A percentile compares a stretch with the other conserved stretches of the same genome.
phyloP scores from a whole-genome alignment of 1,139 yeast species.

The Taiozyma sp. region DNA sequence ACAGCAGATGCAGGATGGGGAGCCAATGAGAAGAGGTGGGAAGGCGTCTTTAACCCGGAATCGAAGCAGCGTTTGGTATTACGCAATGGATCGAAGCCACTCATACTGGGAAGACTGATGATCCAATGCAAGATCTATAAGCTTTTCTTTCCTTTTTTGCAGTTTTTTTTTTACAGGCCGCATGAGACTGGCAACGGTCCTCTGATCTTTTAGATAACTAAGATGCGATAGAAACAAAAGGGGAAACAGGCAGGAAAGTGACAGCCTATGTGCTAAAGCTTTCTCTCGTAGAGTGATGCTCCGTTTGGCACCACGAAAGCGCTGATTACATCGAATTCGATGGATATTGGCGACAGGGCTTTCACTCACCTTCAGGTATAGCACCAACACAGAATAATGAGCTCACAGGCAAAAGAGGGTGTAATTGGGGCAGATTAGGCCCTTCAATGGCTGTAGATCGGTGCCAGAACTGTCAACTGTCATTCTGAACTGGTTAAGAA shows the following conservation, averaged over 20 bases:
- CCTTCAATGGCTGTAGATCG: background rate
- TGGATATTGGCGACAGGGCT: background rate
- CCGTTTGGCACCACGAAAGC: background rate
- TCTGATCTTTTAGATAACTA: background rate
- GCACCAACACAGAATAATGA: background rate
- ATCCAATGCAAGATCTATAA: background rate
- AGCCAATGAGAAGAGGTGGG: background rate
- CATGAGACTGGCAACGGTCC: background rate
- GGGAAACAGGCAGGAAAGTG: too few species aligned
- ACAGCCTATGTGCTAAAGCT: too few species aligned
- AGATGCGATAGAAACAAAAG: background rate
- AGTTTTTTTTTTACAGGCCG: background rate
- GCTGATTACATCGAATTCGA: background rate
- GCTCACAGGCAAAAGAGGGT: background rate
- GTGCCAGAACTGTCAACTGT: background rate
- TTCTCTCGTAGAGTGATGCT: too few species aligned
- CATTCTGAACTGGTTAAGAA: background rate
- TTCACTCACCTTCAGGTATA: background rate
- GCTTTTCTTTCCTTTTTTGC: background rate
- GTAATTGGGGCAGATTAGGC: background rate
- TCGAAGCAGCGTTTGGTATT: background rate
- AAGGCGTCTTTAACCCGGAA: background rate
- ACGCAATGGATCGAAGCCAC: background rate
- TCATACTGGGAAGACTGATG: background rate
- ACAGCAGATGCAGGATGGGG: background rate